Evolutionary conservation across 202 grass and related monocot genomes (phyloP).

Genomic region (Setaria viridis): DNA sequence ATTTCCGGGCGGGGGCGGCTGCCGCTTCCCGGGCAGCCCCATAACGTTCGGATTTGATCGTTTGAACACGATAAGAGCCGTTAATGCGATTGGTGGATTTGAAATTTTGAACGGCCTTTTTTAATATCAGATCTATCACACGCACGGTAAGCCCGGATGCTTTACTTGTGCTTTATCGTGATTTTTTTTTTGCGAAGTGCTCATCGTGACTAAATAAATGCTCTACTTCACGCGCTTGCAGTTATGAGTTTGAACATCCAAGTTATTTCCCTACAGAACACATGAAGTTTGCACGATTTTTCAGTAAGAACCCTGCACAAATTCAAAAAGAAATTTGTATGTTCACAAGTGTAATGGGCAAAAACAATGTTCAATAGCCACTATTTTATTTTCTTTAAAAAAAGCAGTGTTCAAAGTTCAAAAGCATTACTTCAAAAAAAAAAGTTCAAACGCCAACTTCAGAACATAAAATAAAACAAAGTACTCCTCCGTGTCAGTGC

Average conservation of each 20-base stretch:
- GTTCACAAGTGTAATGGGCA: background rate
- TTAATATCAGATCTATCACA: background rate
- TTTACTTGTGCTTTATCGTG: background rate
- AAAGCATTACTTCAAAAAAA: background rate
- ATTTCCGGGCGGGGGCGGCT: background rate
- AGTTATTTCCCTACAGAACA: background rate
- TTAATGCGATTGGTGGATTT: slow-evolving; percentile 7
- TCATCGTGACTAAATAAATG: background rate
- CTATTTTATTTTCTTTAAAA: background rate
- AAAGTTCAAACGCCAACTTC: background rate
- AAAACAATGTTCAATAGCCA: background rate
- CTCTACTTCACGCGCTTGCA: background rate
- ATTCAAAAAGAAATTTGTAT: too few species aligned
- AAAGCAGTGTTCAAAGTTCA: background rate
- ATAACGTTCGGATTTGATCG: slow-evolving; percentile 37
- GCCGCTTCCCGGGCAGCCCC: background rate
- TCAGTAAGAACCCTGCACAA: background rate
- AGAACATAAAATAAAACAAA: background rate
- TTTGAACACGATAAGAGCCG: slow-evolving; percentile 44
- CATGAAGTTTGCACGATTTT: background rate
- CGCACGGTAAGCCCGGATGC: background rate
- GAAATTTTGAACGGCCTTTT: background rate
- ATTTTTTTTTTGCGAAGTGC: too few species aligned
- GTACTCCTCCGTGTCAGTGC: background rate
- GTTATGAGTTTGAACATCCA: background rate